These are phyloP conservation scores for Ascochyta koolunga DNA, from an alignment of 2,329 filamentous ascomycete species.

Conservation along the genomic window DNA sequence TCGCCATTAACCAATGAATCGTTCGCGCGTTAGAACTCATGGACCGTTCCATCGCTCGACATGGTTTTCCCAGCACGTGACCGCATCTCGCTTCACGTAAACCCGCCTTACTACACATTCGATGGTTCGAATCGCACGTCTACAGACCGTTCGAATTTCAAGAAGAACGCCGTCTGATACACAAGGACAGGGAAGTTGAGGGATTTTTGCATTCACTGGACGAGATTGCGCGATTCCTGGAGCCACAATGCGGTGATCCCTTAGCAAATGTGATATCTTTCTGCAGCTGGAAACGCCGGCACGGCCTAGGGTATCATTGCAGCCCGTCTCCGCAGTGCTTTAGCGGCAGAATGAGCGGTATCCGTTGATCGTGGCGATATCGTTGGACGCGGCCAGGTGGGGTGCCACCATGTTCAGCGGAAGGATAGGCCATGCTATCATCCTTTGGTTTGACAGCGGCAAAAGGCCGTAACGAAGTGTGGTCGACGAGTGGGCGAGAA, in stretches of 20 bases:
- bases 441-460: conserved; percentile 44
- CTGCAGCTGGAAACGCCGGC: conserved; percentile 51
- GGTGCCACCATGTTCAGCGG: conserved; percentile 49
- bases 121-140: conserved; percentile 42
- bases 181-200: conserved; percentile 47
- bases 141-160: conserved; percentile 31
- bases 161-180: conserved; percentile 39
- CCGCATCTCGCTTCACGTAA: conserved; percentile 42
- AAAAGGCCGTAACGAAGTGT: conserved; percentile 35
- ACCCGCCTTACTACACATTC: conserved; percentile 42
- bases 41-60: conserved; percentile 42
- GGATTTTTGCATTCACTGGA: conserved; percentile 46
- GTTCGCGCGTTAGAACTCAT: conserved; percentile 18
- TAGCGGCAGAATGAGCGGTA: conserved; percentile 52
- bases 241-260: conserved; percentile 53
- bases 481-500: conserved; percentile 31
- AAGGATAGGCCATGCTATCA: conserved; percentile 47
- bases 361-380: conserved; percentile 53
- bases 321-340: conserved; percentile 49
- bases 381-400: conserved; percentile 52
- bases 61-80: conserved; percentile 47
- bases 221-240: conserved; percentile 52
- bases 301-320: conserved; percentile 54
- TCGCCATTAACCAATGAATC: conserved; percentile 41
- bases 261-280: conserved; percentile 51